phyloP scores from a whole-genome alignment of 148 eudicot genomes.

The Rhododendron ferrugineum region DNA sequence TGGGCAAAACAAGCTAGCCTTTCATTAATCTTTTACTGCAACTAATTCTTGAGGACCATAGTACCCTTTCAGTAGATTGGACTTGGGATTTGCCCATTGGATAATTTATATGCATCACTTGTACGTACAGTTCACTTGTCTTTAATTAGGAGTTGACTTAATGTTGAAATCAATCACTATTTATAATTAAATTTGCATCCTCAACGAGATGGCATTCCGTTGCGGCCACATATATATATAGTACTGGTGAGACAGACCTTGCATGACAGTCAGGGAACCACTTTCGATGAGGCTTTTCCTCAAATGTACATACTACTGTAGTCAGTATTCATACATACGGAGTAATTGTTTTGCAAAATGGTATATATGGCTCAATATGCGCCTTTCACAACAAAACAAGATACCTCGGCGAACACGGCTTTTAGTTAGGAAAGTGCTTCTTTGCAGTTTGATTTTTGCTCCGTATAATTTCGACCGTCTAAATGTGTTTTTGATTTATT shows the following conservation, averaged over 20 bases:
- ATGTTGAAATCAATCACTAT: neutral
- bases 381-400: neutral
- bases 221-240: too few relatives aligned
- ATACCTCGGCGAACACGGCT: neutral
- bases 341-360: neutral
- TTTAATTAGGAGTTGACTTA: neutral
- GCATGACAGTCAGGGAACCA: too few relatives aligned
- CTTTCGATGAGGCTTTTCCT: neutral
- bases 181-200: too few relatives aligned
- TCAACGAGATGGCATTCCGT: too few relatives aligned
- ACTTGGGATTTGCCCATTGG: neutral
- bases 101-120: neutral
- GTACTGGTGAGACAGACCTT: too few relatives aligned
- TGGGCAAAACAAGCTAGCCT: neutral
- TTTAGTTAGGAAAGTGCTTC: neutral
- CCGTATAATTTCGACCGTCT: too few relatives aligned
- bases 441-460: neutral
- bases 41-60: neutral
- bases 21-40: neutral
- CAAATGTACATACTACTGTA: neutral
- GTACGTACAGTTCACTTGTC: neutral
- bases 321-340: too few relatives aligned
- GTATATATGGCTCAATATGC: neutral
- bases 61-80: neutral
- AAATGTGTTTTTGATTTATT: neutral